Evolutionary conservation across 768 basidiomycete genomes (phyloP), one percentile per base, ranked within the genome.

Genomic region (Dioszegia aurantiaca): DNA sequence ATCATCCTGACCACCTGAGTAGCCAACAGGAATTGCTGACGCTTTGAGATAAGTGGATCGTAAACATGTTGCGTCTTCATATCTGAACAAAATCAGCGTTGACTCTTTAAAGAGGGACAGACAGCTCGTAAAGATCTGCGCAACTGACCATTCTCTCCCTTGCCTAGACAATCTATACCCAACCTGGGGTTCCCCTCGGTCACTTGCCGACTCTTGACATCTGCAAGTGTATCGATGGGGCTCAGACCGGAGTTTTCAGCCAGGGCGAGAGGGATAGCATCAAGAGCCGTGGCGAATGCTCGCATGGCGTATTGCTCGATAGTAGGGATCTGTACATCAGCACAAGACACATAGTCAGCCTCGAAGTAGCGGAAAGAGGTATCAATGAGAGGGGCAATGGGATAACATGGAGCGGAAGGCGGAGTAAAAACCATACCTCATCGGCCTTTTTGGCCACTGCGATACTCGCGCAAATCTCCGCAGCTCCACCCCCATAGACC

Each of bases 301-400:
- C 94, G 87, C 93, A 99, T 97, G 2, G 95, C 95, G 72, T 99
- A 99, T 81, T 99, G 95, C 79, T 99, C 95, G 70, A 99, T 97
- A 27, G 90, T 83, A 1, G 95, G 87, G 64, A 95, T 94, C 89
- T 92, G 51, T 11, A 61, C n/a, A n/a, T n/a, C n/a, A n/a, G n/a
- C n/a, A n/a, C n/a, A n/a, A n/a, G n/a, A n/a, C n/a, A n/a, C n/a
- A n/a, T n/a, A n/a, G n/a, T n/a, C n/a, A n/a, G n/a, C n/a, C n/a
- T n/a, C n/a, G n/a, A n/a, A n/a, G n/a, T n/a, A n/a, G n/a, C n/a
- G 33, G 33, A 33, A 33, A 33, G 8, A 33, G 33, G 33, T 6
- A 33, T 14, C 8, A 33, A 14, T 6, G 33, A 33, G 6, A 14
- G 14, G 33, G 14, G 14, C 14, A 33, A 14, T 14, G 14, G 33